A percentile compares a stretch with the other conserved stretches of the same genome.
Evolutionary conservation across 805 yeast species (phyloP).

Genomic region (Clavispora phyllophila): DNA sequence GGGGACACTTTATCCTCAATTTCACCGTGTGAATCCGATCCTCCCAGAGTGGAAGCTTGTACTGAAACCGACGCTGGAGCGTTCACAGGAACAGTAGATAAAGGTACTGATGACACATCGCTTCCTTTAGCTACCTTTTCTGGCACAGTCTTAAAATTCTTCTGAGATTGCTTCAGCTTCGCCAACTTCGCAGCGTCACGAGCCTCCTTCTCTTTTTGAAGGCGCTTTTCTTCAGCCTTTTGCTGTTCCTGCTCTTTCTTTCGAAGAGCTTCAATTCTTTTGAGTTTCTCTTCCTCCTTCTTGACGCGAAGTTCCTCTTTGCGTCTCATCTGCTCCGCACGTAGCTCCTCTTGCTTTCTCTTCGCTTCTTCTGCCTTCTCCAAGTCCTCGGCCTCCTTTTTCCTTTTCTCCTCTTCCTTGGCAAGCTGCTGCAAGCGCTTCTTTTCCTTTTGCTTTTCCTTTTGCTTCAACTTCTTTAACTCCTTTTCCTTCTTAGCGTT

Average conservation of each 20-base stretch:
- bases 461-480: conserved; percentile 58
- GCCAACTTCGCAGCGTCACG: not conserved
- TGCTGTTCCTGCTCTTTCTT: conserved; percentile 11
- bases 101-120: no score
- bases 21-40: no score
- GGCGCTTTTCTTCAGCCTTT: conserved; percentile 17
- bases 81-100: no score
- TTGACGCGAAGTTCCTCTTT: conserved; percentile 36
- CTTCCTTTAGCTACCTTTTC: no score
- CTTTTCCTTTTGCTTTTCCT: conserved; percentile 68
- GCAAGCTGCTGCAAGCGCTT: conserved; percentile 57
- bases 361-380: conserved; percentile 27
- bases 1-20: no score
- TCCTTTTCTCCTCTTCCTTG: conserved; percentile 55
- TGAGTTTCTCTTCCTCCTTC: conserved; percentile 47
- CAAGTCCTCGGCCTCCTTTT: conserved; percentile 50
- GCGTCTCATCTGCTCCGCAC: conserved; percentile 33
- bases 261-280: conserved; percentile 30
- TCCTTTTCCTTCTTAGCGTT: conserved; percentile 59
- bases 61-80: no score
- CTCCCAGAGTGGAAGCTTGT: no score
- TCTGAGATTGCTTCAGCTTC: not conserved
- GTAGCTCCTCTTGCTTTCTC: conserved; percentile 28
- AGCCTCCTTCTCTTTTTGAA: conserved; percentile 12
- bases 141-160: not conserved